Percentiles rank a stretch among this genome's conserved stretches.
Conservation (phyloP, 768 basidiomycete genomes). For the Rhodotorula taiwanensis region DNA sequence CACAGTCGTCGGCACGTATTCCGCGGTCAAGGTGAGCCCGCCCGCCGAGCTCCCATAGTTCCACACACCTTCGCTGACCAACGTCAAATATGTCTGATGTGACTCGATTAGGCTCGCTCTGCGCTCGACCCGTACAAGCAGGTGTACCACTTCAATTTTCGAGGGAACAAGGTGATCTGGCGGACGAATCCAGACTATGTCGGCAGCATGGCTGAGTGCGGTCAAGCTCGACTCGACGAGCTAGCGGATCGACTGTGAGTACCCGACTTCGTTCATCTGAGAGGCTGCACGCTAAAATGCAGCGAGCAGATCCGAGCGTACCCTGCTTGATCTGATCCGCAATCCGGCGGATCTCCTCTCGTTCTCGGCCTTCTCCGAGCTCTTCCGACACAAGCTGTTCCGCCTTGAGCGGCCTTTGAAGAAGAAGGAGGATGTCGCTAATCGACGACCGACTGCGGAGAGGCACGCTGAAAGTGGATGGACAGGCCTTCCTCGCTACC, state of each 20-base stretch:
- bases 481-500: slow-evolving; percentile 49
- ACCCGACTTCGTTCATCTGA: too few relatives aligned
- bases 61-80: too few relatives aligned
- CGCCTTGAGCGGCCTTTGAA: slow-evolving; percentile 27
- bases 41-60: background rate
- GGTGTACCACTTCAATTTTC: slow-evolving; percentile 63
- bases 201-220: slow-evolving; percentile 60
- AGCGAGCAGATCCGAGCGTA: background rate
- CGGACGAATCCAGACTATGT: slow-evolving; percentile 70
- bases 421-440: slow-evolving; percentile 19
- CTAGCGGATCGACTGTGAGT: slow-evolving; percentile 48
- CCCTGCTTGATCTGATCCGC: background rate
- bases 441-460: slow-evolving; percentile 2
- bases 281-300: too few relatives aligned
- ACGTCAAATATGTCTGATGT: too few relatives aligned
- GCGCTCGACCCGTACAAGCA: slow-evolving; percentile 77
- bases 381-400: background rate
- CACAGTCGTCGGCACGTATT: slow-evolving; percentile 67
- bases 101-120: slow-evolving; percentile 62
- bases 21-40: slow-evolving; percentile 51
- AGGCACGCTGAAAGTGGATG: slow-evolving; percentile 38
- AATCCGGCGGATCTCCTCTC: background rate
- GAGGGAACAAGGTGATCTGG: slow-evolving; percentile 57
- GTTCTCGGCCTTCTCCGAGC: slow-evolving; percentile 3
- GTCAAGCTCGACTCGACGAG: slow-evolving; percentile 57